A percentile compares a stretch with the other conserved stretches of the same genome.
These are phyloP conservation scores for Phoma herbarum DNA, from an alignment of 2,329 filamentous ascomycete genomes.

Conservation along the genomic window DNA sequence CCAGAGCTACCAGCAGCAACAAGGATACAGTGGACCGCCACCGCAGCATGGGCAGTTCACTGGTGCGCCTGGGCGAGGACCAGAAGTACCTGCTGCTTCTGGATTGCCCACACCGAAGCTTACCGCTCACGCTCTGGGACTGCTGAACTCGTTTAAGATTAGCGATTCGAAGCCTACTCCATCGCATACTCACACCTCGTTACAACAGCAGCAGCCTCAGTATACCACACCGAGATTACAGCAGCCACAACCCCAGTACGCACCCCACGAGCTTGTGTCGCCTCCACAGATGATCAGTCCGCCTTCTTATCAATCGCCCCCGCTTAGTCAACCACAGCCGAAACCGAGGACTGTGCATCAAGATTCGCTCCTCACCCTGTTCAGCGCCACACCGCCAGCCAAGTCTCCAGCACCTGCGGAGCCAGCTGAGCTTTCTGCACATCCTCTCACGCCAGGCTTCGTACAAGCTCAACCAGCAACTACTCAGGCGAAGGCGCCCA, in stretches of 20 bases:
- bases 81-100: slow-evolving; percentile 63
- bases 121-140: slow-evolving; percentile 64
- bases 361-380: slow-evolving; percentile 56
- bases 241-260: slow-evolving; percentile 34
- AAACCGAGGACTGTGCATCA: slow-evolving; percentile 55
- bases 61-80: slow-evolving; percentile 48
- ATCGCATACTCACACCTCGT: slow-evolving; percentile 17
- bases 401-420: slow-evolving; percentile 37
- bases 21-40: slow-evolving; percentile 47
- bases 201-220: slow-evolving; percentile 25
- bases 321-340: slow-evolving; percentile 41
- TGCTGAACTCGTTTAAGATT: slow-evolving; percentile 67
- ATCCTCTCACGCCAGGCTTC: slow-evolving; percentile 51
- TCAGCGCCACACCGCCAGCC: slow-evolving; percentile 46
- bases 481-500: slow-evolving; percentile 27
- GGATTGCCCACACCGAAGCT: slow-evolving; percentile 67
- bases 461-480: slow-evolving; percentile 33
- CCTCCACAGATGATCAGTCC: slow-evolving; percentile 41
- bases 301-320: slow-evolving; percentile 43
- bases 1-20: slow-evolving; percentile 26
- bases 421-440: slow-evolving; percentile 58
- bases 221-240: slow-evolving; percentile 37
- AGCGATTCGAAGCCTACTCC: slow-evolving; percentile 37
- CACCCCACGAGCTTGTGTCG: slow-evolving; percentile 36
- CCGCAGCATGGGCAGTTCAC: slow-evolving; percentile 38